Conservation (phyloP, 106 monocot genomes). For the Acorus calamus region DNA sequence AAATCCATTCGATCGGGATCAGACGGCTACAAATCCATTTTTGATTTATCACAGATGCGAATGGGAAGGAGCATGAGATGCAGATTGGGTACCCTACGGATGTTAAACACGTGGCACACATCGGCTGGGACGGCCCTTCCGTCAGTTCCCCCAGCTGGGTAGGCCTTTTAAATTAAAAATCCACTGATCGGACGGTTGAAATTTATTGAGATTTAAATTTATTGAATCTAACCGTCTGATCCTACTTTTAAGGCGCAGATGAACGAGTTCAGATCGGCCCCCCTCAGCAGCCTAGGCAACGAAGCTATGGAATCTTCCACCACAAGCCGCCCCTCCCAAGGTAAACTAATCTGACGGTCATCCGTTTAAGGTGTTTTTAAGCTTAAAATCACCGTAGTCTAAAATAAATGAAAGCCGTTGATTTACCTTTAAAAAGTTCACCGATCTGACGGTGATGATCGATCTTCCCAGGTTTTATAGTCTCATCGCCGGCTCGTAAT, state of each 20-base stretch:
- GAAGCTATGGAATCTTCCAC: neutral
- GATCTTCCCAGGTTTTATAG: neutral
- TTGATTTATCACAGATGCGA: neutral
- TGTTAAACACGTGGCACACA: conserved; percentile 22
- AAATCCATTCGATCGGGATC: too few species aligned
- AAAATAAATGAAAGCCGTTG: too few species aligned
- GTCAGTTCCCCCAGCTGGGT: conserved; percentile 11
- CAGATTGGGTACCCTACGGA: conserved; percentile 15
- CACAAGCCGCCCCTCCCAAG: too few species aligned
- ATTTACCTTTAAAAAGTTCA: too few species aligned
- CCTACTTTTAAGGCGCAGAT: neutral
- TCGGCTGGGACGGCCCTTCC: conserved; percentile 19
- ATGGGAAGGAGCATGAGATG: conserved; percentile 12
- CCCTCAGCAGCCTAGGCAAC: neutral
- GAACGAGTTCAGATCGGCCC: conserved; percentile 14
- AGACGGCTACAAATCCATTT: too few species aligned
- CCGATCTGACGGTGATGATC: neutral
- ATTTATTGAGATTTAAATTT: too few species aligned
- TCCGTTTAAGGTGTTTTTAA: too few species aligned
- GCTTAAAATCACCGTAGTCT: neutral
- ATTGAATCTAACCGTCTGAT: too few species aligned
- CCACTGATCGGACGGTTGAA: too few species aligned
- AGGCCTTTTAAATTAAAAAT: neutral
- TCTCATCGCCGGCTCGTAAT: neutral
- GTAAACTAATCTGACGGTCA: too few species aligned